Evolutionary conservation across 2,329 filamentous ascomycete genomes (phyloP), one percentile per base, ranked within the genome.

Genomic region (Hymenotorrendiella dingleyae): DNA sequence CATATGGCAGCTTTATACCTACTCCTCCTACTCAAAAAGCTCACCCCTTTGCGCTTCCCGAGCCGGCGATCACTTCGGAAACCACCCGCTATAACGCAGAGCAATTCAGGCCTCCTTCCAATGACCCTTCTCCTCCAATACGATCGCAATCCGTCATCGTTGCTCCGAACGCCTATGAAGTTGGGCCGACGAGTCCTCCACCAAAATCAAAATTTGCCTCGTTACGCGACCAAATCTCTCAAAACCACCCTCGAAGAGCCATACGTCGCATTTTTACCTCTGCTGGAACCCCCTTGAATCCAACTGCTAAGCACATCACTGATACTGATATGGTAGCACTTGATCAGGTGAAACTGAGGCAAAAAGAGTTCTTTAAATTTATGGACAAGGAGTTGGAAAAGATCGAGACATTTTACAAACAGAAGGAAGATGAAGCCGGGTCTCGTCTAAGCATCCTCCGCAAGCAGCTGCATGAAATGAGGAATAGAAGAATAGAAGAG

Each of bases 381-480:
- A 69, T 98, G 40, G 87, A 96, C 54, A 69, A 69, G 8, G 85
- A 98, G 65, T 70, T 98, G 11, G 73, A 82, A n/a, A 98, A 97
- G 65, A 87, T 98, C 9, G 90, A 98, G 60, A 67, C 71, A 0
- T 98, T 98, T 59, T 97, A 97, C 68, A 81, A 78, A 54, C 68
- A 78, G 53, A 96, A 96, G 60, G 93, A 98, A 60, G 76, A 86
- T 21, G 87, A 96, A 60, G 87, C 91, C 0, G 84, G 80, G 0
- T 69, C 82, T 42, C 78, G 90, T 2, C 68, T 96, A 19, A 67
- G 70, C 1, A 63, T 84, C 4, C 70, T 98, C 35, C 78, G 86
- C 30, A 80, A 89, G 39, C 93, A 98, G 62, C 72, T 98, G 23
- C 90, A 94, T 59, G 85, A 94, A 55, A 95, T 97, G 88, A 78